Conservation (phyloP, 768 basidiomycete genomes). For the Strobilomyces dryophilus region DNA sequence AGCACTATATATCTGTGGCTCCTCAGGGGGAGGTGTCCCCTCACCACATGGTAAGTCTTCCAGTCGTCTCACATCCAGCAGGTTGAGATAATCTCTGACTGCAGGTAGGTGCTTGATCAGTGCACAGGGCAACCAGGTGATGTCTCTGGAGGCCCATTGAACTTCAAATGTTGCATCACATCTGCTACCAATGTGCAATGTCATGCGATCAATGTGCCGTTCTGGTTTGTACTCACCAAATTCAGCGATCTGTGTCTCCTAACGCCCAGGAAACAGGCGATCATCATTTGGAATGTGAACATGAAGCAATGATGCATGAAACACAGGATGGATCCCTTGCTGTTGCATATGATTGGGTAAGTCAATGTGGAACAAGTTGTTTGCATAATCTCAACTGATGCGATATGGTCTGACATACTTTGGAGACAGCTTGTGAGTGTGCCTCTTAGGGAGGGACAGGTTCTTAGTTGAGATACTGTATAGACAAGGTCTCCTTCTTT, state of each 20-base stretch:
- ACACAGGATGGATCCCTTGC: not conserved
- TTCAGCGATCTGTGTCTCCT: not conserved
- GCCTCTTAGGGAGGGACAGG: not conserved
- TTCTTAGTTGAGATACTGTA: no score
- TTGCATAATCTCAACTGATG: not conserved
- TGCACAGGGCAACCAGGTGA: no score
- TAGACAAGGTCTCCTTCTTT: no score
- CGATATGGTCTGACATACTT: not conserved
- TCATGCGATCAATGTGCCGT: not conserved
- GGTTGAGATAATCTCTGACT: no score
- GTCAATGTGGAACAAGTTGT: not conserved
- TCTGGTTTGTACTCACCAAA: not conserved
- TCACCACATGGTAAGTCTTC: no score
- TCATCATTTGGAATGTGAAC: not conserved
- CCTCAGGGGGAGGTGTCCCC: no score
- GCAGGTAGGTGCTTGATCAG: no score
- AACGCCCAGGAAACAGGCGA: not conserved
- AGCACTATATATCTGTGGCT: no score
- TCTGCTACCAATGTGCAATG: not conserved
- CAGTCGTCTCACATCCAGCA: no score
- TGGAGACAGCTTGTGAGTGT: accelerated
- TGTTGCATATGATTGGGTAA: not conserved
- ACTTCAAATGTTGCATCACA: no score
- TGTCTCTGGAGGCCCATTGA: no score
- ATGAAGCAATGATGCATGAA: not conserved